Conservation (phyloP, 805 yeast genomes). For the Saturnispora hagleri region DNA sequence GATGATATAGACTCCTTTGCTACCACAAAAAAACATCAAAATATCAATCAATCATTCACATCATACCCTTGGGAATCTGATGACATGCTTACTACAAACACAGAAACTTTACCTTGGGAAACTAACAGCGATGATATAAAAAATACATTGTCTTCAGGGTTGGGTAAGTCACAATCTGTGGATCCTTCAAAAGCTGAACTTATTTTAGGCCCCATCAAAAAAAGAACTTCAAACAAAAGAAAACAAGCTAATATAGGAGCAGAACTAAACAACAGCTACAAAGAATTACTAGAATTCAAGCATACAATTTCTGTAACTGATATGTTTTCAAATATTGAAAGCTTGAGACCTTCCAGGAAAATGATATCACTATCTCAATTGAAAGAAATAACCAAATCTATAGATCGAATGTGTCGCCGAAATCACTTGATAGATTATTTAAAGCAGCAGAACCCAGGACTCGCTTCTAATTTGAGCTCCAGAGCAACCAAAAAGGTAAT, state of each 20-base stretch:
- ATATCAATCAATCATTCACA: slow-evolving; percentile 5
- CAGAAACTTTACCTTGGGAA: slow-evolving; percentile 10
- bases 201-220: slow-evolving; percentile 21
- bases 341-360: slow-evolving; percentile 19
- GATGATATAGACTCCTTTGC: slow-evolving; percentile 2
- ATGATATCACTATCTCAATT: slow-evolving; percentile 19
- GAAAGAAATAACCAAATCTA: slow-evolving; percentile 2
- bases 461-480: slow-evolving; percentile 1
- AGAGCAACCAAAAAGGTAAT: slow-evolving; percentile 15
- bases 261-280: slow-evolving; percentile 24
- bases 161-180: neutral
- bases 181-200: slow-evolving; percentile 15
- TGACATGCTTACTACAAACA: neutral
- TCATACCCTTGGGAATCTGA: neutral
- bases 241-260: slow-evolving; percentile 4
- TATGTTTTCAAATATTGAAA: slow-evolving; percentile 21
- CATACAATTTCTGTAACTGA: slow-evolving; percentile 18
- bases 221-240: slow-evolving; percentile 9
- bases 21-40: slow-evolving; percentile 4
- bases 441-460: slow-evolving; percentile 1
- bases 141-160: neutral
- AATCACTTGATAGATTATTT: slow-evolving; percentile 14
- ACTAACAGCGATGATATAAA: neutral
- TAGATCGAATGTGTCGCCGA: slow-evolving; percentile 12
- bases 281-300: slow-evolving; percentile 24